Evolutionary conservation across 495 filamentous ascomycete species (phyloP), one percentile per base, ranked within the genome.

Genomic region (Aspergillus saccharolyticus): DNA sequence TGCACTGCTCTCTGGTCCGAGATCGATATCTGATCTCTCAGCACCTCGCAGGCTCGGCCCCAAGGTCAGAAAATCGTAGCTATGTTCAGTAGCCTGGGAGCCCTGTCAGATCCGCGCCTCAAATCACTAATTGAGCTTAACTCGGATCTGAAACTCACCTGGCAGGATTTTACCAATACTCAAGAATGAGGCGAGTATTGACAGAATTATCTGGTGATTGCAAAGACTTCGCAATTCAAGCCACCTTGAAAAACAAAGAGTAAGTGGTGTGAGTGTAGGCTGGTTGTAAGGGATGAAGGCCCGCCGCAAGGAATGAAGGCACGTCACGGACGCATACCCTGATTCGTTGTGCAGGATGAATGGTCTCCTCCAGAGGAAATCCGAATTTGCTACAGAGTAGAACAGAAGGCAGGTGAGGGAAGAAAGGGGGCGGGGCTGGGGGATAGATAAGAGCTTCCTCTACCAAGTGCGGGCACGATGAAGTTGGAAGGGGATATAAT

Each of bases 321-420:
- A 65, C 64, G 62, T 69, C 67, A 69, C 60, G 58, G 52, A 59
- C 54, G 53, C 67, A 69, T 69, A 65, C 51, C 63, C 58, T 48
- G 51, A 46, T 44, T 33, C 18, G 33, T 24, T 48, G 55, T 42
- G 56, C 46, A 24, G 44, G 21, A 20, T 49, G 52, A 33, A 46
- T 24, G 25, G 56, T 54, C 33, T 39, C 33, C 33, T 39, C 43
- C 42, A 55, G 22, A 43, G 16, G 21, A 48, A 44, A 28, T 20
- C 25, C 42, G 45, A 44, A 16, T 19, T 42, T 44, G 48, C 52
- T 42, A 54, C 39, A 58, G 53, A 50, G 20, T 52, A 57, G 14
- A 48, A 25, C 20, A 53, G 21, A 17, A 43, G 53, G 18, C n/a
- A 45, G 47, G 19, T 46, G 18, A 49, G 15, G 49, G 33, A 21